phyloP scores from a whole-genome alignment of 2,329 filamentous ascomycete genomes.

The Aureobasidium pullulans region DNA sequence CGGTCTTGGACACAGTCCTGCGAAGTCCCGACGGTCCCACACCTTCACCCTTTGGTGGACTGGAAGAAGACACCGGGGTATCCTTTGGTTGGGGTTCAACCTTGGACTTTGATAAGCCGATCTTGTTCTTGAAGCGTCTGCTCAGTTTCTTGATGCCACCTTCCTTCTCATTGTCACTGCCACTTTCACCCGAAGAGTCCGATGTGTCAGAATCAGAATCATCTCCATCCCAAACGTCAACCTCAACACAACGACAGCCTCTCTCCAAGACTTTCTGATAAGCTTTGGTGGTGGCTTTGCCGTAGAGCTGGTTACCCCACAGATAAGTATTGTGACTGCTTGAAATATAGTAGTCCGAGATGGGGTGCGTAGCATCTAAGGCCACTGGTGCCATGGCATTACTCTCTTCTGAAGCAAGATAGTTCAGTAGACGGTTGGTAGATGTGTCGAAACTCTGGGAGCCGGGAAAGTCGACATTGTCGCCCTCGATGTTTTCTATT shows the following conservation, averaged over 20 bases:
- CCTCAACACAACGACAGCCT: conserved; percentile 85
- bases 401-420: conserved; percentile 38
- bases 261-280: conserved; percentile 70
- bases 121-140: conserved; percentile 23
- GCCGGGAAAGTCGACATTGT: neutral
- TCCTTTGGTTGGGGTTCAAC: conserved; percentile 14
- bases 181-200: conserved; percentile 7
- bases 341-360: conserved; percentile 89
- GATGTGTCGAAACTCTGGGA: neutral
- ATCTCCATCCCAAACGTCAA: conserved; percentile 85
- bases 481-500: neutral
- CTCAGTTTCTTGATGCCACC: conserved; percentile 28
- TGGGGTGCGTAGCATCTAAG: conserved; percentile 39
- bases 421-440: conserved; percentile 39
- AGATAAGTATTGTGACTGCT: conserved; percentile 95
- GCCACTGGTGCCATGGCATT: conserved; percentile 39
- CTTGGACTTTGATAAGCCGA: conserved; percentile 19
- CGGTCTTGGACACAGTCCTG: conserved; percentile 13
- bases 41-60: conserved; percentile 7
- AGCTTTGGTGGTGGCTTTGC: conserved; percentile 66
- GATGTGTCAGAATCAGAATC: conserved; percentile 22
- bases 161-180: conserved; percentile 23
- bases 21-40: neutral
- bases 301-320: conserved; percentile 75
- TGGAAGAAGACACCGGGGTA: conserved; percentile 8